A percentile compares a stretch with the other conserved stretches of the same genome.
These are phyloP conservation scores for Candida sanyaensis DNA, from an alignment of 1,139 yeast species.

Conservation along the genomic window DNA sequence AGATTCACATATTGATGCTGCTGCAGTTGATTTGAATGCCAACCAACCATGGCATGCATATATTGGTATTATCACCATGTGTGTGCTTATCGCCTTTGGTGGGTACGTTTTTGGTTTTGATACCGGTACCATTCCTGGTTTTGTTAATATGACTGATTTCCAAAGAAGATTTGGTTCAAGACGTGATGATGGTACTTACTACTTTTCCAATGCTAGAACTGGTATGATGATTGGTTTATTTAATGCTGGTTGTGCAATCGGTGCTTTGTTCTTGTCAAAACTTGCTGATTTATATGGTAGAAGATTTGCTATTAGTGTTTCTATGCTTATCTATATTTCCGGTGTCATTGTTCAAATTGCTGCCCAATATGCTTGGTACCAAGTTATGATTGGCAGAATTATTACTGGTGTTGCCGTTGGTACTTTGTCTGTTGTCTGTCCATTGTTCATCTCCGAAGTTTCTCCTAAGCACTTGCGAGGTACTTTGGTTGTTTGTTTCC, in stretches of 20 bases:
- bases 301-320: conserved; percentile 46
- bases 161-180: conserved; percentile 46
- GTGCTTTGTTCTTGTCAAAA: conserved; percentile 63
- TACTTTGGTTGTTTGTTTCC: conserved; percentile 69
- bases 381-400: conserved; percentile 59
- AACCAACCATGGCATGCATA: conserved; percentile 11
- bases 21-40: conserved; percentile 4
- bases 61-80: conserved; percentile 16
- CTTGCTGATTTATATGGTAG: conserved; percentile 57
- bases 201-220: conserved; percentile 45
- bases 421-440: conserved; percentile 64
- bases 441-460: conserved; percentile 70
- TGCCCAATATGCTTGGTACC: conserved; percentile 50
- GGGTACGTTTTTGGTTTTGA: conserved; percentile 80
- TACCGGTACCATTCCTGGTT: conserved; percentile 73
- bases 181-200: conserved; percentile 26
- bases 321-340: conserved; percentile 47
- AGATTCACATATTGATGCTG: neutral
- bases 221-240: conserved; percentile 66
- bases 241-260: conserved; percentile 71
- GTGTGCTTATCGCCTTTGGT: conserved; percentile 55
- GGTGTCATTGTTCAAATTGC: conserved; percentile 53
- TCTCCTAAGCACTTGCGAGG: conserved; percentile 73
- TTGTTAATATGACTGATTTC: conserved; percentile 59
- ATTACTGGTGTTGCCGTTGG: conserved; percentile 76